phyloP scores from a whole-genome alignment of 176 grass and related monocot species.

The Carex scoparia region DNA sequence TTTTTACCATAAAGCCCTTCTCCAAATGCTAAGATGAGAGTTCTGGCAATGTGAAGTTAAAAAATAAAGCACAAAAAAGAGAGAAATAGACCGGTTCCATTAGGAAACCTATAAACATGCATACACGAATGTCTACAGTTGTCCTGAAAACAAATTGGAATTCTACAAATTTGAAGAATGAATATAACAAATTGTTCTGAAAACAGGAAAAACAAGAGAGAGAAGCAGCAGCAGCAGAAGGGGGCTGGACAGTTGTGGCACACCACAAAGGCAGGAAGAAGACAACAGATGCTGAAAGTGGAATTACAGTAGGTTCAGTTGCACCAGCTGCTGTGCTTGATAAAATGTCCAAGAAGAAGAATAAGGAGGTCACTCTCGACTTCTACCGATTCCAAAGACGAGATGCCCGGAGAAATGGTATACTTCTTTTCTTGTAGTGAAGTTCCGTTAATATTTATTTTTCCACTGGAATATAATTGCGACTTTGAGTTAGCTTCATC shows the following conservation, averaged over 20 bases:
- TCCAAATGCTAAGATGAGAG: not conserved
- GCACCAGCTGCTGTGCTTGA: conserved; percentile 77
- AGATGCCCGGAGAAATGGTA: conserved; percentile 78
- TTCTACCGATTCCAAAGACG: conserved; percentile 84
- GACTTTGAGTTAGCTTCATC: not conserved
- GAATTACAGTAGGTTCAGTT: conserved; percentile 79
- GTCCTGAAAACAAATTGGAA: not conserved
- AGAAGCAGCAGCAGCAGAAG: conserved; percentile 60
- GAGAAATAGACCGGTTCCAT: not conserved
- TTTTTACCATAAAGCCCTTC: not conserved
- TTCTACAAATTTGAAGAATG: conserved; percentile 1
- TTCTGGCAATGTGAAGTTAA: not conserved
- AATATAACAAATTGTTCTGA: not conserved
- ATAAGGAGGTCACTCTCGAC: conserved; percentile 58
- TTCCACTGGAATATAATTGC: not conserved
- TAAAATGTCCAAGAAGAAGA: conserved; percentile 80
- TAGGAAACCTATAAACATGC: conserved; percentile 1
- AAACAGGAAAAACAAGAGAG: conserved; percentile 80
- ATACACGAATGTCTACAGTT: not conserved
- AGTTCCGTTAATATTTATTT: not conserved
- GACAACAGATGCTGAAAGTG: conserved; percentile 79
- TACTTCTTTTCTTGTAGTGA: not conserved
- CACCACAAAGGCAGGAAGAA: conserved; percentile 97
- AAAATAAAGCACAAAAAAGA: not conserved
- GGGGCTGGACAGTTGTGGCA: conserved; percentile 91